These are phyloP conservation scores for Fusarium bulbicola DNA, from an alignment of 2,329 filamentous ascomycete species.

Conservation along the genomic window DNA sequence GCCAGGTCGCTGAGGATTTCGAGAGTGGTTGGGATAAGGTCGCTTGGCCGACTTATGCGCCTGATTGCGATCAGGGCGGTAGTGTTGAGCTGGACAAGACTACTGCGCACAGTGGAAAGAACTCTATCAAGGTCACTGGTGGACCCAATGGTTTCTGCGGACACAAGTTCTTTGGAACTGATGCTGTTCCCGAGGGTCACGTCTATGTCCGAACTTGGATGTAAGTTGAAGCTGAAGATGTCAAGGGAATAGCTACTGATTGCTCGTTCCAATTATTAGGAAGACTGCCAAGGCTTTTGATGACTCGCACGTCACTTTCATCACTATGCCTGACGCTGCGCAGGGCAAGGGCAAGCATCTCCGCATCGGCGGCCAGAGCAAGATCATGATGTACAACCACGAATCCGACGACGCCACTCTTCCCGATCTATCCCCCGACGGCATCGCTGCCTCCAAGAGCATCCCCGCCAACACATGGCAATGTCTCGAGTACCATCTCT, in stretches of 20 bases:
- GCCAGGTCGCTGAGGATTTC: slow-evolving; percentile 65
- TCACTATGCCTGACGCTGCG: slow-evolving; percentile 69
- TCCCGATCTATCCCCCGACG: slow-evolving; percentile 67
- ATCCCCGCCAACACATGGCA: slow-evolving; percentile 63
- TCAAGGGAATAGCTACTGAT: not conserved
- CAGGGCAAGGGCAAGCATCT: slow-evolving; percentile 67
- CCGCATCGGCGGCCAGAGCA: slow-evolving; percentile 67
- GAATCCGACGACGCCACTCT: slow-evolving; percentile 70
- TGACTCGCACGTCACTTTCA: slow-evolving; percentile 68
- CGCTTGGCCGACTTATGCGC: slow-evolving; percentile 66
- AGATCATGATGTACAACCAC: slow-evolving; percentile 72
- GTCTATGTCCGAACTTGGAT: slow-evolving; percentile 65
- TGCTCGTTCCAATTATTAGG: slow-evolving; percentile 30
- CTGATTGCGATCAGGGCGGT: slow-evolving; percentile 68
- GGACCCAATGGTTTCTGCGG: slow-evolving; percentile 62
- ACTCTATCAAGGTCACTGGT: slow-evolving; percentile 62
- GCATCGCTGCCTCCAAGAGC: slow-evolving; percentile 62
- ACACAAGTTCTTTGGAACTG: slow-evolving; percentile 70
- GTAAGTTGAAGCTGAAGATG: slow-evolving; percentile 51
- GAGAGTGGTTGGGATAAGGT: slow-evolving; percentile 66
- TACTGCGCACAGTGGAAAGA: slow-evolving; percentile 64
- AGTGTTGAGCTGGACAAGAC: slow-evolving; percentile 65
- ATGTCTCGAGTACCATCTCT: slow-evolving; percentile 70
- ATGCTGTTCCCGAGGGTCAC: slow-evolving; percentile 63
- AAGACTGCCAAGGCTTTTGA: slow-evolving; percentile 67